Conservation (phyloP, 2,329 filamentous ascomycete genomes). For the Aspergillus hortae region DNA sequence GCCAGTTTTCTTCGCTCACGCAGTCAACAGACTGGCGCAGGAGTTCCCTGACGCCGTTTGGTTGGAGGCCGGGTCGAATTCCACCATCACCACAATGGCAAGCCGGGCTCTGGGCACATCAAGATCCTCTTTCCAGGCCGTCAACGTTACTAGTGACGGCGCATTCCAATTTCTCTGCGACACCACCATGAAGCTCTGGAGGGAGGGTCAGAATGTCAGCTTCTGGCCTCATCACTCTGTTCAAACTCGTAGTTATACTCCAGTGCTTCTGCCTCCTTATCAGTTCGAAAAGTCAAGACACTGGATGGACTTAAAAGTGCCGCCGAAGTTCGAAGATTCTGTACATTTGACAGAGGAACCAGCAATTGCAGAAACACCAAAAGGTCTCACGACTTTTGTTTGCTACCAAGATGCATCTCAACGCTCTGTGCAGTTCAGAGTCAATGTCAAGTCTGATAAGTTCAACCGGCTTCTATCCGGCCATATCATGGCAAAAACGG, state of each 20-base stretch:
- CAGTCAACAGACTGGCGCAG: constrained; percentile 36
- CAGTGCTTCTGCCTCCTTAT: constrained; percentile 39
- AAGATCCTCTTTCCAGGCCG: constrained; percentile 9
- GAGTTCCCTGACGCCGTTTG: constrained; percentile 21
- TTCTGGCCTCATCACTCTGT: constrained; percentile 39
- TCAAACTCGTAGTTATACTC: constrained; percentile 24
- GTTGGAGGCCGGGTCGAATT: constrained; percentile 44
- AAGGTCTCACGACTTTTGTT: constrained; percentile 27
- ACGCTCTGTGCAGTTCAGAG: constrained; percentile 11
- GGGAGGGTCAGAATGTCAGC: constrained; percentile 27
- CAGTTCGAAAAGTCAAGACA: constrained; percentile 42
- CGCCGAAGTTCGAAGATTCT: not conserved
- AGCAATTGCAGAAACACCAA: constrained; percentile 7
- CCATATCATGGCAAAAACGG: constrained; percentile 33
- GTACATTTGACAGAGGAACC: not conserved
- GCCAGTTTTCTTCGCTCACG: constrained; percentile 49
- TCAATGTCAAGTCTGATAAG: not conserved
- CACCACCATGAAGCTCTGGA: constrained; percentile 38
- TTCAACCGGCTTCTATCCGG: not conserved
- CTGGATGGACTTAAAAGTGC: constrained; percentile 34
- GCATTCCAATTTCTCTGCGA: constrained; percentile 19
- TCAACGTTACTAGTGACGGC: constrained; percentile 13
- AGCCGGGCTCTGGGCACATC: constrained; percentile 22
- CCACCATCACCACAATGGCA: constrained; percentile 25
- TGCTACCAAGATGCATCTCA: constrained; percentile 20